Conservation (phyloP, 495 filamentous ascomycete species). For the Aspergillus taichungensis region DNA sequence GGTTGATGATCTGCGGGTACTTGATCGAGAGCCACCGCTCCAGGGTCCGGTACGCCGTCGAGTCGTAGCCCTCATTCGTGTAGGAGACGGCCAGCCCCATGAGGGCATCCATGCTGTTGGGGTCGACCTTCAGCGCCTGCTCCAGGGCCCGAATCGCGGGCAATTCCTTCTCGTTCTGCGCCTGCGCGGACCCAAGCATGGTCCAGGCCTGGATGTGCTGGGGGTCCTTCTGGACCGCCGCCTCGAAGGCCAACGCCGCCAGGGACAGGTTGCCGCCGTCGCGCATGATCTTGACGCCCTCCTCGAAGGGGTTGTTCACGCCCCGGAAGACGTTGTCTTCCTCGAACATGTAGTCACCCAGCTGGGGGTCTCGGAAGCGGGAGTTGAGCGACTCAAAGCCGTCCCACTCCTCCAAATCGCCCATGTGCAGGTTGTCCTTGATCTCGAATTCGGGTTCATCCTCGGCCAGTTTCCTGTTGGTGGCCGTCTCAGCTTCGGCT, state of each 20-base stretch:
- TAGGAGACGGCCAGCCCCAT: conserved; percentile 98
- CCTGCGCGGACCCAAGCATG: conserved; percentile 80
- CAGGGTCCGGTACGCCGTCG: conserved; percentile 88
- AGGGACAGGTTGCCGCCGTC: conserved; percentile 90
- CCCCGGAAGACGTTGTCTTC: conserved; percentile 80
- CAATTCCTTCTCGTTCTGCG: conserved; percentile 96
- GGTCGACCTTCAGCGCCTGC: conserved; percentile 79
- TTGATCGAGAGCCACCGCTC: conserved; percentile 93
- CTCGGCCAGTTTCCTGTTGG: conserved; percentile 59
- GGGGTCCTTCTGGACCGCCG: conserved; percentile 82
- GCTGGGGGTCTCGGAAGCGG: conserved; percentile 56
- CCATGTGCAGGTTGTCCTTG: conserved; percentile 50
- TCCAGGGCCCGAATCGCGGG: conserved; percentile 97
- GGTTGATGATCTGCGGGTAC: conserved; percentile 72
- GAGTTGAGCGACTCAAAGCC: conserved; percentile 57
- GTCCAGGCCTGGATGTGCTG: conserved; percentile 89
- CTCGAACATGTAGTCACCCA: conserved; percentile 92
- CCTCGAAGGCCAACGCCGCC: conserved; percentile 94
- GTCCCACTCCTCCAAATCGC: conserved; percentile 62
- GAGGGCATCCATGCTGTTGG: conserved; percentile 75
- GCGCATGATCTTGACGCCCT: conserved; percentile 83
- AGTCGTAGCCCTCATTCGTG: conserved; percentile 98
- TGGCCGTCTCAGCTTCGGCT: conserved; percentile 70
- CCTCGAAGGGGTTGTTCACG: conserved; percentile 71
- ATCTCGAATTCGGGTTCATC: conserved; percentile 49